A percentile compares a stretch with the other conserved stretches of the same genome.
These are phyloP conservation scores for Senna tora DNA, from an alignment of 306 rosid genomes.

Conservation along the genomic window DNA sequence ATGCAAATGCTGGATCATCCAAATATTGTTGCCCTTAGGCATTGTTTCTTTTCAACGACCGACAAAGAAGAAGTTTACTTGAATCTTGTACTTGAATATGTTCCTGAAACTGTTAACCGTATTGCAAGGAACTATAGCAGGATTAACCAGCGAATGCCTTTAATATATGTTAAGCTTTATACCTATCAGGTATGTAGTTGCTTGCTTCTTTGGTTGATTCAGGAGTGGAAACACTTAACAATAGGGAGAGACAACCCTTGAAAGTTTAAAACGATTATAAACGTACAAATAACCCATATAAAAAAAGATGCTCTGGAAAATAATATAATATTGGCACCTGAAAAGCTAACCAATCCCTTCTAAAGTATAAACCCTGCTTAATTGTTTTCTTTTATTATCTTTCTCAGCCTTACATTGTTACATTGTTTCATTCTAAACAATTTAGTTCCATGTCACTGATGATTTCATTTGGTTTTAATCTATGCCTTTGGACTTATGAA, in stretches of 20 bases:
- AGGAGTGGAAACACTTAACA: not conserved
- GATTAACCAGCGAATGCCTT: constrained; percentile 71
- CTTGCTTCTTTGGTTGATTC: constrained; percentile 25
- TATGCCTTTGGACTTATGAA: not conserved
- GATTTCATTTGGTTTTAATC: not conserved
- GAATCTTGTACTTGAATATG: constrained; percentile 79
- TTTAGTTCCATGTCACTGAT: constrained; percentile 10
- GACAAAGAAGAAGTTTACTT: constrained; percentile 67
- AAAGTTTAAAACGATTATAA: constrained; percentile 9
- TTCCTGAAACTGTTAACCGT: constrained; percentile 74
- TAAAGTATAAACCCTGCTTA: not conserved
- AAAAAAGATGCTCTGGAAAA: not conserved
- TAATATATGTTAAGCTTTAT: constrained; percentile 71
- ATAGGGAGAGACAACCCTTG: not conserved
- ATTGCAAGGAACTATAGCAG: constrained; percentile 65
- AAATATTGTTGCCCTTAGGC: constrained; percentile 69
- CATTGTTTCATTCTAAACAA: constrained; percentile 7
- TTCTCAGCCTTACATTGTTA: constrained; percentile 18
- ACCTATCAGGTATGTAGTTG: constrained; percentile 65
- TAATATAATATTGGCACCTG: constrained; percentile 18
- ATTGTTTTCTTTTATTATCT: not conserved
- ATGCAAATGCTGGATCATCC: constrained; percentile 88
- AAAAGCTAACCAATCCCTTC: constrained; percentile 1
- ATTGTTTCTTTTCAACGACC: constrained; percentile 77
- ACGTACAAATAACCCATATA: not conserved